phyloP scores from a whole-genome alignment of 192 early-diverging fungal species.

The Spizellomyces sp. region DNA sequence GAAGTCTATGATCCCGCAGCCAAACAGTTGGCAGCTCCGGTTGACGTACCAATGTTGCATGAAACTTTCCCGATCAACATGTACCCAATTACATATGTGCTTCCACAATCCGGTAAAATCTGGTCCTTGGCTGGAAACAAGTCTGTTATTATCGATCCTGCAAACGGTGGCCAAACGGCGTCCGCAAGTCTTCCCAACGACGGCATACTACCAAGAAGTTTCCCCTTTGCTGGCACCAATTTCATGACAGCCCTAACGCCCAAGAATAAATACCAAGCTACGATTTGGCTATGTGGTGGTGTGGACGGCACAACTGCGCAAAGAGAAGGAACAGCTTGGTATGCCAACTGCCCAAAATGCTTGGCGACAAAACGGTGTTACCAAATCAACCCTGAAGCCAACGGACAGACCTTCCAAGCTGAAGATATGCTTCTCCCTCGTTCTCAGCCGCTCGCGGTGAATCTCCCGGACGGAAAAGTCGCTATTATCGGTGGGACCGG shows the following conservation, averaged over 20 bases:
- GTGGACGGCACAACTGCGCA: slow-evolving; percentile 9
- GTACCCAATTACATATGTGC: slow-evolving; percentile 18
- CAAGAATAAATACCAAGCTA: slow-evolving; percentile 34
- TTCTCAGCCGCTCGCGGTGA: slow-evolving; percentile 8
- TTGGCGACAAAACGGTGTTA: slow-evolving; percentile 23
- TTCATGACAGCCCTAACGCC: slow-evolving; percentile 36
- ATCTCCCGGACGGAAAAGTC: slow-evolving; percentile 10
- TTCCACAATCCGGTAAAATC: slow-evolving; percentile 26
- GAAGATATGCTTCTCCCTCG: slow-evolving; percentile 22
- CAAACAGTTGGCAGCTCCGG: slow-evolving; percentile 17
- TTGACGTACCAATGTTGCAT: slow-evolving; percentile 1
- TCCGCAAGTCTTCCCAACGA: neutral
- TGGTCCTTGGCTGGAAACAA: slow-evolving; percentile 15
- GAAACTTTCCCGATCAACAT: slow-evolving; percentile 16
- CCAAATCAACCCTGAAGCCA: slow-evolving; percentile 30
- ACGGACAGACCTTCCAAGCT: slow-evolving; percentile 1
- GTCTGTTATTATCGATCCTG: slow-evolving; percentile 18
- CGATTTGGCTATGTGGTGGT: slow-evolving; percentile 42
- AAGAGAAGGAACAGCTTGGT: neutral
- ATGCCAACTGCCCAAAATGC: slow-evolving; percentile 6
- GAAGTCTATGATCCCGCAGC: slow-evolving; percentile 25
- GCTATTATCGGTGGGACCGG: slow-evolving; percentile 3
- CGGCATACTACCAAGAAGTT: neutral
- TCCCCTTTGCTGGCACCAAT: slow-evolving; percentile 31
- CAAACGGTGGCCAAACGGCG: neutral